A percentile compares a stretch with the other conserved stretches of the same genome.
Conservation (phyloP, 2,329 filamentous ascomycete species). For the Hypoxylon sp. region DNA sequence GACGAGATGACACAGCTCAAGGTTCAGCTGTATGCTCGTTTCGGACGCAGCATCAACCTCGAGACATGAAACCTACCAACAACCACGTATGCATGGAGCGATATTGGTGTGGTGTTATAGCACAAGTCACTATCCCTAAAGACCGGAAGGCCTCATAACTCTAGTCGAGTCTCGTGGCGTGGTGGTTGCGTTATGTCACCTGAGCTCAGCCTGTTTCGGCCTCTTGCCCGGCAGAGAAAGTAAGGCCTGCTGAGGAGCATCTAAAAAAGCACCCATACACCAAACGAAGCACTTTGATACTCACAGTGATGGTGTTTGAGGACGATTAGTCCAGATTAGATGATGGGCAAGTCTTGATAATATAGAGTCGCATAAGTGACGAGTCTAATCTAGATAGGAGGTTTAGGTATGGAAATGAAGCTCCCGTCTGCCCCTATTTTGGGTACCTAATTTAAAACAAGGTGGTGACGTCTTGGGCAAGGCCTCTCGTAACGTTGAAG, state of each 20-base stretch:
- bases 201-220: neutral
- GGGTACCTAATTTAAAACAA: no score
- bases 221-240: neutral
- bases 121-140: neutral
- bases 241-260: neutral
- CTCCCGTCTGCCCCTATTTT: no score
- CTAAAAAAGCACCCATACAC: neutral
- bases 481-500: no score
- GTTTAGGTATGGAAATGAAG: no score
- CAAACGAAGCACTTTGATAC: neutral
- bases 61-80: slow-evolving; percentile 68
- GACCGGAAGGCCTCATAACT: neutral
- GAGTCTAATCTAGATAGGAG: neutral
- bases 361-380: neutral
- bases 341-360: neutral
- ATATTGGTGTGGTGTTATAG: neutral
- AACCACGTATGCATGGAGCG: neutral
- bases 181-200: neutral
- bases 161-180: neutral
- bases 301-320: neutral
- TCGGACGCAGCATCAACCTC: slow-evolving; percentile 95
- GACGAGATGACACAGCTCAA: slow-evolving; percentile 93
- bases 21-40: slow-evolving; percentile 90
- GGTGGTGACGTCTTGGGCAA: no score
- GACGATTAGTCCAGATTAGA: neutral